Conservation (phyloP, 2,329 filamentous ascomycete genomes). For the Microsporum audouinii region DNA sequence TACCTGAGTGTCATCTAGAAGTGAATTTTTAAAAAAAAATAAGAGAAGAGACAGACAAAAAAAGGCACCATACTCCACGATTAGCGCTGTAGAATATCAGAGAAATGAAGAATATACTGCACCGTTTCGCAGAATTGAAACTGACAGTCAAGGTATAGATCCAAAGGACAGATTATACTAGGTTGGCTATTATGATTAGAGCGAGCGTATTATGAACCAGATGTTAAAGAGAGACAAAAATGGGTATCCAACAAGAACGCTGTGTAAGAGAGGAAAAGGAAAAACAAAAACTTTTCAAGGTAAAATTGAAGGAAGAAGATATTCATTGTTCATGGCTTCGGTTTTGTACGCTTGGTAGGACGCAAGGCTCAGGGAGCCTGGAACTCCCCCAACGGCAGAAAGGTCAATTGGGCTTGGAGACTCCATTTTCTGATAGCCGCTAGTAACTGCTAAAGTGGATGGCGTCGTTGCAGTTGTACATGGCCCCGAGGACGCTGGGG, state of each 20-base stretch:
- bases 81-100: neutral
- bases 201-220: neutral
- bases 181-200: neutral
- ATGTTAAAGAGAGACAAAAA: neutral
- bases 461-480: neutral
- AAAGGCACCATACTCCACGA: neutral
- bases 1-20: neutral
- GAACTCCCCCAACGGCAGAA: neutral
- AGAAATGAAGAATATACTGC: neutral
- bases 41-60: neutral
- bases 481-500: neutral
- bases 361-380: neutral
- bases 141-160: neutral
- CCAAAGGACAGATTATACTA: neutral
- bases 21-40: neutral
- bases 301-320: neutral
- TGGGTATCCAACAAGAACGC: neutral
- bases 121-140: neutral
- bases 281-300: neutral
- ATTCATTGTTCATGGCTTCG: neutral
- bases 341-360: neutral
- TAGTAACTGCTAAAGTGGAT: neutral
- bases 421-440: neutral
- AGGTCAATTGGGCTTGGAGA: neutral
- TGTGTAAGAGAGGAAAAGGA: neutral